Conservation (phyloP, 257 asterid species). For the Capsicum chinense region DNA sequence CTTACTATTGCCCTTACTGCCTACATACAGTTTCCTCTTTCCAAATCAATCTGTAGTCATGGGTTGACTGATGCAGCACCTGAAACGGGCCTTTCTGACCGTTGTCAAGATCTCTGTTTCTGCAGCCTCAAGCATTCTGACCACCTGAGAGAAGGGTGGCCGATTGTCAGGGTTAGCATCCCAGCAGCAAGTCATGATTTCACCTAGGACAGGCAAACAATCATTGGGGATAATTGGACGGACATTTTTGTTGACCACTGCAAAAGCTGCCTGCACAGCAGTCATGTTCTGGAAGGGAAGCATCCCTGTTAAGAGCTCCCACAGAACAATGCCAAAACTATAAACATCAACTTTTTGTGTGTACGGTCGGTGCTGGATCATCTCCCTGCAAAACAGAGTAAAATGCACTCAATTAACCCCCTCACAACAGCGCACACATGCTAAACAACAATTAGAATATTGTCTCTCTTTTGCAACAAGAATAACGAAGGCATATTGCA, state of each 20-base stretch:
- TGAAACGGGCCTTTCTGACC: conserved; percentile 94
- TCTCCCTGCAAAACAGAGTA: conserved; percentile 69
- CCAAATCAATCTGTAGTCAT: conserved; percentile 74
- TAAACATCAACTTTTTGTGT: conserved; percentile 95
- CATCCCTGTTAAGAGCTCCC: conserved; percentile 97
- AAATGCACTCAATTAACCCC: conserved; percentile 19
- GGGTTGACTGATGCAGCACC: conserved; percentile 95
- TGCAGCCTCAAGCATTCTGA: conserved; percentile 91
- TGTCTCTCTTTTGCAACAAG: background rate
- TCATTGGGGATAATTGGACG: conserved; percentile 83
- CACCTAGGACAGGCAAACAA: conserved; percentile 76
- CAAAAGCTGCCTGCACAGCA: conserved; percentile 99
- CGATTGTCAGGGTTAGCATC: conserved; percentile 84
- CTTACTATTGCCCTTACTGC: conserved; percentile 39
- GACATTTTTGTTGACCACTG: conserved; percentile 92
- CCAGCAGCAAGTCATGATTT: conserved; percentile 96
- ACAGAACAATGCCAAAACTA: conserved; percentile 94
- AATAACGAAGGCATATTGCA: background rate
- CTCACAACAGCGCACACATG: background rate
- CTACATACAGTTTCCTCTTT: conserved; percentile 35
- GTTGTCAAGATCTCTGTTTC: conserved; percentile 85
- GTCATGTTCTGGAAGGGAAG: conserved; percentile 98
- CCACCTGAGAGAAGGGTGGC: conserved; percentile 84
- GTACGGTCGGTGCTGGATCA: conserved; percentile 97
- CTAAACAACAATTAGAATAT: background rate